These are phyloP conservation scores for Pythium monospermum DNA, from an alignment of 352 stramenopile genomes.

Conservation along the genomic window DNA sequence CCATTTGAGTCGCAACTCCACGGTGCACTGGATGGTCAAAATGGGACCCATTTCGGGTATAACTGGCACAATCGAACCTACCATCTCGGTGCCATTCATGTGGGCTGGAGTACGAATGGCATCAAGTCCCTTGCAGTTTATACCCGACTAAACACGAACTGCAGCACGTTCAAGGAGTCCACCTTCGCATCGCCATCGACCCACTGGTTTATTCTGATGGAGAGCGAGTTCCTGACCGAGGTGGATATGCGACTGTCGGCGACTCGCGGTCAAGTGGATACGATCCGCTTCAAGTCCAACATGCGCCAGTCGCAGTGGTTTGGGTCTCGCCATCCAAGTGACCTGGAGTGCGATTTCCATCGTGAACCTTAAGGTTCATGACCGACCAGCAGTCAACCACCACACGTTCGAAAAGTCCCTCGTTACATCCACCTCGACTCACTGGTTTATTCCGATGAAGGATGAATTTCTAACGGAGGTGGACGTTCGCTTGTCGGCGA, in stretches of 20 bases:
- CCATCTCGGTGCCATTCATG: no score
- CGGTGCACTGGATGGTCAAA: no score
- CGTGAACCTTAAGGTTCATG: not conserved
- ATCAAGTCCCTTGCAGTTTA: not conserved
- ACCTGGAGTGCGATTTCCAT: not conserved
- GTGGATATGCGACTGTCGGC: not conserved
- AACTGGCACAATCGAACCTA: no score
- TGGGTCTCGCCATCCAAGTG: not conserved
- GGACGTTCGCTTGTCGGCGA: not conserved
- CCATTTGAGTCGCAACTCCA: no score
- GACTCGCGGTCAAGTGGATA: not conserved
- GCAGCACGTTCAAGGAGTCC: not conserved
- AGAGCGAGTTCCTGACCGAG: not conserved
- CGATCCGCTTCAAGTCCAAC: not conserved
- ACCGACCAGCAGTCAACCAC: no score
- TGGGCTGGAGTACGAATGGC: not conserved
- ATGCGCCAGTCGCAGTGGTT: conserved; percentile 6
- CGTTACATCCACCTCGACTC: not conserved
- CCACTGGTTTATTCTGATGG: conserved; percentile 1
- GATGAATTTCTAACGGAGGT: conserved; percentile 1
- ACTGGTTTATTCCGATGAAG: conserved; percentile 1
- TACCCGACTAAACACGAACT: not conserved
- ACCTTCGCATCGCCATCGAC: not conserved
- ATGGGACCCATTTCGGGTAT: no score
- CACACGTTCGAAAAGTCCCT: no score